Base-by-base conservation (phyloP, 768 basidiomycete genomes). In the Gloeopeniophorella convolvens region DNA sequence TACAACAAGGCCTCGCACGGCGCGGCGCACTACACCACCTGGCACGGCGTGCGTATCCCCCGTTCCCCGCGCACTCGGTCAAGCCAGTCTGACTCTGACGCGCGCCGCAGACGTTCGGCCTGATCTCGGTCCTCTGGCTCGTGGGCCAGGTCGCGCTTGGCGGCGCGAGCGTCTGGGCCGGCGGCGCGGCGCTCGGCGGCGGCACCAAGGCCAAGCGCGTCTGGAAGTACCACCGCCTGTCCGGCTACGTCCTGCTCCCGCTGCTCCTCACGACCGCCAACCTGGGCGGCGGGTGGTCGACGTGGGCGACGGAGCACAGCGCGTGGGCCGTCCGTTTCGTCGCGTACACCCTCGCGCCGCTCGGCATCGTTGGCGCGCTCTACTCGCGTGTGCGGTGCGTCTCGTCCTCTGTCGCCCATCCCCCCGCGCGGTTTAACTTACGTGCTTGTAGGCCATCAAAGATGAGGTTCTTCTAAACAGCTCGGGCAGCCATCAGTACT, bases 181-280 rank as follows among this genome's bases (percentile, higher is more conserved):
- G 68, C 6, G 89, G 89, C 10, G 72, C 71, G 13, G 70, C 72
- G 0, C 85, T 90, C 60, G 87, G 89, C 4, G 86, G 88, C 1
- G 80, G 77, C 12, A 64, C 70, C 36, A 82, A 77, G 62, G 86
- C 88, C 12, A 91, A 87, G 63, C 63, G 69, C 1, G 51, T 90
- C 16, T 92, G 89, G 84, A 92, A 90, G 63, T 91, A 88, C 57
- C 89, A 93, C 60, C 70, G 89, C 55, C 54, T 84, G 15, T 88
- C 85, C 0, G 90, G 90, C 8, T 92, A 92, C 57, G 40, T 82
- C 15, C 64, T 91, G 10, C 78, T 86, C 46, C 72, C 79, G 0
- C 54, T 78, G 5, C 63, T 87, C 28, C 60, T 91, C 30, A 63
- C 78, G 33, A 85, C 85, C 0, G 73, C 77, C 3, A 68, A 86